phyloP scores from a whole-genome alignment of 1,284 basidiomycete genomes.

The Boletus calvinii region DNA sequence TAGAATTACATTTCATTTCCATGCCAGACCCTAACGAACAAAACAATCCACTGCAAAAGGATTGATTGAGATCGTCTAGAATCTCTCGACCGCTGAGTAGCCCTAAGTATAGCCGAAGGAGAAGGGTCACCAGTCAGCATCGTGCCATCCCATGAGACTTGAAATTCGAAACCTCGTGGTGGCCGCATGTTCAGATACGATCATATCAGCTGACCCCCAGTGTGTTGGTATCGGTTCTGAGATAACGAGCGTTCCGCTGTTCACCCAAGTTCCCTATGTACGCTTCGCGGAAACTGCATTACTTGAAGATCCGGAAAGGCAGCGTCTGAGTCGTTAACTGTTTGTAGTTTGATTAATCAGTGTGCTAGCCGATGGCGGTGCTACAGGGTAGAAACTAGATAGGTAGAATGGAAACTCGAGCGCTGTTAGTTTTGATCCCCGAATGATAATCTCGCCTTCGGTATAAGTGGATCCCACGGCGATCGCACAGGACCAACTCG shows the following conservation, averaged over 20 bases:
- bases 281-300: background rate
- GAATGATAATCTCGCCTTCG: constrained; percentile 15
- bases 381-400: background rate
- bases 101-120: constrained; percentile 4
- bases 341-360: constrained; percentile 12
- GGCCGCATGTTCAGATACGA: constrained; percentile 28
- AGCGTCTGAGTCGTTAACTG: too few relatives aligned
- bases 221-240: constrained; percentile 11
- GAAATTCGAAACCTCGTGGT: constrained; percentile 30
- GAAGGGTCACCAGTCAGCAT: constrained; percentile 6
- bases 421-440: constrained; percentile 14
- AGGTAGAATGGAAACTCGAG: constrained; percentile 8
- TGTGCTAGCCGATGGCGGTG: constrained; percentile 20
- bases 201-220: constrained; percentile 20
- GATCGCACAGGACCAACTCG: constrained; percentile 1
- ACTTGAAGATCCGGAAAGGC: background rate
- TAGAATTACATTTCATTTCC: background rate
- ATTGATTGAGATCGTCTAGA: constrained; percentile 11
- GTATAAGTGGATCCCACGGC: constrained; percentile 10
- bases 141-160: constrained; percentile 14
- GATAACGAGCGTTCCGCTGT: constrained; percentile 3
- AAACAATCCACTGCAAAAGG: constrained; percentile 15
- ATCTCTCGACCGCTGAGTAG: background rate
- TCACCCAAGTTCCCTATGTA: constrained; percentile 4
- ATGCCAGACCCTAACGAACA: background rate